Conservation (phyloP, 2,329 filamentous ascomycete species). For the Cladophialophora immunda region DNA sequence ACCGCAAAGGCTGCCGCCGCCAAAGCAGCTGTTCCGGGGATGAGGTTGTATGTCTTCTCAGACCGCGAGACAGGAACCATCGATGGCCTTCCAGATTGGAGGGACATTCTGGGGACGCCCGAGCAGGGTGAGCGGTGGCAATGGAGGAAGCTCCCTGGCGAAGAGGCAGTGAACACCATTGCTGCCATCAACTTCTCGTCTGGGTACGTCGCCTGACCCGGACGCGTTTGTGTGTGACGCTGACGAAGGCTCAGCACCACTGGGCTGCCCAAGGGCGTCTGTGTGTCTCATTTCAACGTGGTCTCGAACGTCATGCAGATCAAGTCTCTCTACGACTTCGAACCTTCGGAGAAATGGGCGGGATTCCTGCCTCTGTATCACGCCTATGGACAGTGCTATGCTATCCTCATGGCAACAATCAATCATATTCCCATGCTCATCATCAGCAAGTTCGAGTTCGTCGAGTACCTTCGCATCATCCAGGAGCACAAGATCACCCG, state of each 20-base stretch:
- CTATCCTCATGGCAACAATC: slow-evolving; percentile 67
- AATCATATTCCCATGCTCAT: slow-evolving; percentile 70
- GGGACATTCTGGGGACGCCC: slow-evolving; percentile 4
- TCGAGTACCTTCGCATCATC: slow-evolving; percentile 69
- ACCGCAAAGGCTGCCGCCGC: slow-evolving; percentile 63
- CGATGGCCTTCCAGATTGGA: slow-evolving; percentile 29
- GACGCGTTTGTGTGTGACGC: neutral
- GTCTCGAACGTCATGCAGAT: slow-evolving; percentile 70
- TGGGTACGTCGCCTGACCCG: slow-evolving; percentile 37
- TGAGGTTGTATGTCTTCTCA: slow-evolving; percentile 65
- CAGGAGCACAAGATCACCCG: slow-evolving; percentile 62
- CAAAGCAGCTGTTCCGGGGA: slow-evolving; percentile 60
- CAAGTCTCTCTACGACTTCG: slow-evolving; percentile 55
- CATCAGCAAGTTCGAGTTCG: slow-evolving; percentile 72
- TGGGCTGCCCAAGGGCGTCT: slow-evolving; percentile 44
- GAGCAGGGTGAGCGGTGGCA: slow-evolving; percentile 11
- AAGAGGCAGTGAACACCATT: slow-evolving; percentile 58
- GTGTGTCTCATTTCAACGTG: slow-evolving; percentile 58
- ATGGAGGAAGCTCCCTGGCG: slow-evolving; percentile 42
- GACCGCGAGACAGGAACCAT: slow-evolving; percentile 42
- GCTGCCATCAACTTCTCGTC: slow-evolving; percentile 47
- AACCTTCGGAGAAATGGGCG: slow-evolving; percentile 59
- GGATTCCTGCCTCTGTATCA: slow-evolving; percentile 68
- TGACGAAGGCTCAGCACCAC: slow-evolving; percentile 43
- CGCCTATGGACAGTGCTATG: slow-evolving; percentile 69